Base-by-base conservation (phyloP, 1,139 yeast species). In the Suhomyces bribrorum region DNA sequence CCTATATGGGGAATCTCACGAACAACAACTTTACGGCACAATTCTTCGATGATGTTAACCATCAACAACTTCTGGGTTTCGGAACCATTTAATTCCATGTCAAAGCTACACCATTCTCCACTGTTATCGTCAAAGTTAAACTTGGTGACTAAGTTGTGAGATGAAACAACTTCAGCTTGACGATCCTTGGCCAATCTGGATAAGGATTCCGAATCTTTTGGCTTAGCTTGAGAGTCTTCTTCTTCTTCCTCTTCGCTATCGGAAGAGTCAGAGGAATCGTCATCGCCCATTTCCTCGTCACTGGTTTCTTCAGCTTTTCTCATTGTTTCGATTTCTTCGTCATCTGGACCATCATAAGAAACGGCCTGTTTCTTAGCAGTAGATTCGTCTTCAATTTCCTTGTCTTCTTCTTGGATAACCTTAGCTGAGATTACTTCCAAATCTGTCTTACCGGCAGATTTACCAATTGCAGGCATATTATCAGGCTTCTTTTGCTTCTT, bases 31-130 rank as follows among this genome's bases (percentile, higher is more conserved):
- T 77, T 77, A 54, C 88, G 85, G 65, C 97, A 89, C 45, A 92
- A 81, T 41, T 86, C 92, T 68, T 94, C 99, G 44, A 92, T 83
- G 56, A 94, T 83, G 69, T 92, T 92, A 41, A 94, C 97, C 98
- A 94, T 90, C 73, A 94, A 81, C 62, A 94, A 73, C 73, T 94
- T 94, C 66, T 89, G 94, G 28, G 95, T 83, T 37, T 83, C 86
- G 38, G 44, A 47, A 23, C 95, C 90, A 39, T 89, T 81, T 53
- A 89, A 77, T 56, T 86, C 92, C 44, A 94, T 66, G 56, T 82
- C 83, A 63, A 94, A 86, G 61, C 85, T 86, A 72, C 97, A 90
- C 97, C 96, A 90, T 57, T 81, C 80, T 47, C 98, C 98, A 33
- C 73, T 59, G 23, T 69, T 80, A 59, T 92, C 97, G 64, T 94